Conservation (phyloP, 2,329 filamentous ascomycete genomes). For the Coniosporium tulheliwenetii region DNA sequence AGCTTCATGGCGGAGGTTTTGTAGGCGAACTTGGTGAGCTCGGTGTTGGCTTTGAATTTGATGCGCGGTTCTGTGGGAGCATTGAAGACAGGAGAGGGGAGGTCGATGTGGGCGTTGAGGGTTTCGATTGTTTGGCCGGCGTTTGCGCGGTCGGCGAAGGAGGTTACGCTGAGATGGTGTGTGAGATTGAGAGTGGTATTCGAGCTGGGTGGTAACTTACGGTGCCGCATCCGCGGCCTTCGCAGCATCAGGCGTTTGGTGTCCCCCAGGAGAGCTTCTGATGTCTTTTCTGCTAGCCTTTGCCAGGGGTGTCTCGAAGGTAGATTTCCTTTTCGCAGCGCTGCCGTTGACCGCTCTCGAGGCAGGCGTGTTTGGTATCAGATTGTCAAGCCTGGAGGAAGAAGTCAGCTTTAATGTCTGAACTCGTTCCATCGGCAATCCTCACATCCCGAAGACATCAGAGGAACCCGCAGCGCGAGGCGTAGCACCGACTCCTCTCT, state of each 20-base stretch:
- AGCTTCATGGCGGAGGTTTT: conserved; percentile 91
- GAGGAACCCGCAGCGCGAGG: conserved; percentile 39
- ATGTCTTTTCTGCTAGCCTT: conserved; percentile 28
- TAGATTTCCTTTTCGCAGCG: conserved; percentile 37
- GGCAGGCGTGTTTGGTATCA: conserved; percentile 28
- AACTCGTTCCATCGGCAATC: background rate
- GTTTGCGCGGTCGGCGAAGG: conserved; percentile 64
- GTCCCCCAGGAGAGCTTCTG: conserved; percentile 33
- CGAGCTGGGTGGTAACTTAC: too few relatives aligned
- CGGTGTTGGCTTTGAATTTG: conserved; percentile 71
- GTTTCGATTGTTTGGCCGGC: conserved; percentile 71
- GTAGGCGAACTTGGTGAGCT: conserved; percentile 81
- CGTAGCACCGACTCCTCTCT: conserved; percentile 38
- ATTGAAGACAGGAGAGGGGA: conserved; percentile 53
- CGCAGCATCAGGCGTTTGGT: conserved; percentile 19
- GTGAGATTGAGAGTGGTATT: too few relatives aligned
- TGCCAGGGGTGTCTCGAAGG: conserved; percentile 32
- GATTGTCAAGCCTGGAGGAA: conserved; percentile 25
- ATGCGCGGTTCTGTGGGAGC: conserved; percentile 63
- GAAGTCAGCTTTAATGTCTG: conserved; percentile 3
- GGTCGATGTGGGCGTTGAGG: conserved; percentile 58
- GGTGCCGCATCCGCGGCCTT: conserved; percentile 15
- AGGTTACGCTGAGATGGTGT: conserved; percentile 28
- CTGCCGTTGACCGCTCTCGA: conserved; percentile 22
- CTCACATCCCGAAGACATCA: conserved; percentile 74